phyloP scores from a whole-genome alignment of 768 basidiomycete genomes.

The Boletus sensibilis region DNA sequence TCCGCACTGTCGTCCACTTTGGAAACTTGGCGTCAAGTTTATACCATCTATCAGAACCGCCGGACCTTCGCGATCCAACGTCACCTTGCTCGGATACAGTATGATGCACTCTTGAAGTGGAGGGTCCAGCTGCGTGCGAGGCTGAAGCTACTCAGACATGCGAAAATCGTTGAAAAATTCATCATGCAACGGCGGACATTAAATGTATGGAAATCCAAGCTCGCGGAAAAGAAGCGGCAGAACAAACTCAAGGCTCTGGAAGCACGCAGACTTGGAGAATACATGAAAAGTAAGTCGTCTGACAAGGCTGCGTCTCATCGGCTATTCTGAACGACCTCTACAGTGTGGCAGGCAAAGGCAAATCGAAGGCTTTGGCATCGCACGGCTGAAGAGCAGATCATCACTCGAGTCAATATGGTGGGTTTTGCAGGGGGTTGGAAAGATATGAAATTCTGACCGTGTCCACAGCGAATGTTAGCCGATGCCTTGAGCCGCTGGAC shows the following conservation, averaged over 20 bases:
- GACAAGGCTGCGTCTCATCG: background rate
- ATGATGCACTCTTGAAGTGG: conserved; percentile 56
- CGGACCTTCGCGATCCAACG: conserved; percentile 45
- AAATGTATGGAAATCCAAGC: conserved; percentile 46
- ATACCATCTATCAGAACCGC: conserved; percentile 46
- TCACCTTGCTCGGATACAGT: conserved; percentile 33
- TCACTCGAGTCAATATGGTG: conserved; percentile 42
- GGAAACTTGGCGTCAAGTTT: conserved; percentile 45
- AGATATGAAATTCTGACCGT: background rate
- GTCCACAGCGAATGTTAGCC: conserved; percentile 50
- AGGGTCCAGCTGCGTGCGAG: conserved; percentile 50
- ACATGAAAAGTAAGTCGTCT: conserved; percentile 35
- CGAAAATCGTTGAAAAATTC: conserved; percentile 51
- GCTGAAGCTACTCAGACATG: conserved; percentile 51
- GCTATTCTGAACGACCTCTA: conserved; percentile 7
- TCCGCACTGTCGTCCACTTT: conserved; percentile 37
- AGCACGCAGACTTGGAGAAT: conserved; percentile 30
- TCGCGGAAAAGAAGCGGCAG: conserved; percentile 45
- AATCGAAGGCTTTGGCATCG: conserved; percentile 40
- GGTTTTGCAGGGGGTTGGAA: conserved; percentile 7
- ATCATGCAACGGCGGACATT: conserved; percentile 49
- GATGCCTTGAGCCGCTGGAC: conserved; percentile 60
- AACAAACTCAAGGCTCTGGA: conserved; percentile 46
- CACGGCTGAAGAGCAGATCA: conserved; percentile 45
- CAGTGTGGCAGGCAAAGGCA: conserved; percentile 50